A percentile compares a stretch with the other conserved stretches of the same genome.
Conservation (phyloP, 257 asterid species). For the Nicotiana attenuata region DNA sequence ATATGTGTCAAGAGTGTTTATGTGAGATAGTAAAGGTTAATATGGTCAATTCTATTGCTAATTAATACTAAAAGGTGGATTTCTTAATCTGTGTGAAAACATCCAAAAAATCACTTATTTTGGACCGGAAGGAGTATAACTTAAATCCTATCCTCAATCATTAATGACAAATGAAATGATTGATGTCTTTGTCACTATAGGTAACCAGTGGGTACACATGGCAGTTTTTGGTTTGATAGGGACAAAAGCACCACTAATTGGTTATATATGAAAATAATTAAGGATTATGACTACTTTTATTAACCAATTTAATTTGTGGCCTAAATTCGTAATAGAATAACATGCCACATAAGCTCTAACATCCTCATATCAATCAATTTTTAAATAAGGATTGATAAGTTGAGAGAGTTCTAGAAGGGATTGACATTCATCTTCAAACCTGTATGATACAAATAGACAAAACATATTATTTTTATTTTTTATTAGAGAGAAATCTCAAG, state of each 20-base stretch:
- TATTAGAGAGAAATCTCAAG: background rate
- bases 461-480: too few relatives aligned
- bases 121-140: too few relatives aligned
- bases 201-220: background rate
- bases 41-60: too few relatives aligned
- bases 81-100: too few relatives aligned
- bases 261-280: background rate
- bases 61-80: too few relatives aligned
- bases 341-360: background rate
- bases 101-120: too few relatives aligned
- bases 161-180: background rate
- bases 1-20: too few relatives aligned
- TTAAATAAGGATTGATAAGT: background rate
- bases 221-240: background rate
- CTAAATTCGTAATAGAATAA: background rate
- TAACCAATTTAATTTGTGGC: background rate
- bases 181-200: background rate
- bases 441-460: background rate
- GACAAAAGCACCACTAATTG: conserved; percentile 2
- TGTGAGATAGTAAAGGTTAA: too few relatives aligned
- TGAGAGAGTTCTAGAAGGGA: background rate
- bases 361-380: background rate
- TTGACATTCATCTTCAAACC: background rate
- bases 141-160: background rate
- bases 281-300: background rate